These are phyloP conservation scores for Penicillium goetzii DNA, from an alignment of 495 filamentous ascomycete genomes.

Conservation along the genomic window DNA sequence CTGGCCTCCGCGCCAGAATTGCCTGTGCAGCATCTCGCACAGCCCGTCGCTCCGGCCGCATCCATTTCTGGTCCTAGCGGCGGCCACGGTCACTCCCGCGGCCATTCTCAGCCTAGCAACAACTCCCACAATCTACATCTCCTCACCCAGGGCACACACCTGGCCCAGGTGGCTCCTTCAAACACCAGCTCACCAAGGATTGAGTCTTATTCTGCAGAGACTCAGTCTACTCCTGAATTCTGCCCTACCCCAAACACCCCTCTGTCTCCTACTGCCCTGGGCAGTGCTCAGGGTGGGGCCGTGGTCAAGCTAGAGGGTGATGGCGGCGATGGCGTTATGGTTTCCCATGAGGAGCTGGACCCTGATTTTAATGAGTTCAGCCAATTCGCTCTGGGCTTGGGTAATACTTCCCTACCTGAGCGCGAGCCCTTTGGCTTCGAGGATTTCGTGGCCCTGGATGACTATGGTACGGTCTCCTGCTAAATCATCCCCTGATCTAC, in stretches of 20 bases:
- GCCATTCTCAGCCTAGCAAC: slow-evolving; percentile 32
- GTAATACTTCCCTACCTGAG: slow-evolving; percentile 29
- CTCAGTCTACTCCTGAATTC: slow-evolving; percentile 42
- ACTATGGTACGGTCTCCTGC: slow-evolving; percentile 39
- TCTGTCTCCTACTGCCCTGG: slow-evolving; percentile 34
- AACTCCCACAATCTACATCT: slow-evolving; percentile 32
- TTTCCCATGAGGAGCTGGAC: slow-evolving; percentile 36
- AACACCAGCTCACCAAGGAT: slow-evolving; percentile 28
- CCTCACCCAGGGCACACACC: slow-evolving; percentile 32
- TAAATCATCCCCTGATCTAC: slow-evolving; percentile 9
- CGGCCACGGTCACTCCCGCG: slow-evolving; percentile 31
- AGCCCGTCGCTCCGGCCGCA: slow-evolving; percentile 16
- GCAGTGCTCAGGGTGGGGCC: slow-evolving; percentile 9
- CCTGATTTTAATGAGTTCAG: slow-evolving; percentile 45
- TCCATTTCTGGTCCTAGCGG: slow-evolving; percentile 29
- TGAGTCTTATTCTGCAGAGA: slow-evolving; percentile 34
- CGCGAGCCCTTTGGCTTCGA: slow-evolving; percentile 40
- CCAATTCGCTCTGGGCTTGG: slow-evolving; percentile 41
- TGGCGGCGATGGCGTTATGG: slow-evolving; percentile 27
- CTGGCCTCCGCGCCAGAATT: slow-evolving; percentile 46
- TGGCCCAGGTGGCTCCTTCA: slow-evolving; percentile 21
- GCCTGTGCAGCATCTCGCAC: slow-evolving; percentile 30
- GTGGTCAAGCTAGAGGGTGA: slow-evolving; percentile 23
- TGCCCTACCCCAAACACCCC: slow-evolving; percentile 46
- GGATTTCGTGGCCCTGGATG: slow-evolving; percentile 41